These are phyloP conservation scores for Claviceps citrina DNA, from an alignment of 2,329 filamentous ascomycete genomes.

Conservation along the genomic window DNA sequence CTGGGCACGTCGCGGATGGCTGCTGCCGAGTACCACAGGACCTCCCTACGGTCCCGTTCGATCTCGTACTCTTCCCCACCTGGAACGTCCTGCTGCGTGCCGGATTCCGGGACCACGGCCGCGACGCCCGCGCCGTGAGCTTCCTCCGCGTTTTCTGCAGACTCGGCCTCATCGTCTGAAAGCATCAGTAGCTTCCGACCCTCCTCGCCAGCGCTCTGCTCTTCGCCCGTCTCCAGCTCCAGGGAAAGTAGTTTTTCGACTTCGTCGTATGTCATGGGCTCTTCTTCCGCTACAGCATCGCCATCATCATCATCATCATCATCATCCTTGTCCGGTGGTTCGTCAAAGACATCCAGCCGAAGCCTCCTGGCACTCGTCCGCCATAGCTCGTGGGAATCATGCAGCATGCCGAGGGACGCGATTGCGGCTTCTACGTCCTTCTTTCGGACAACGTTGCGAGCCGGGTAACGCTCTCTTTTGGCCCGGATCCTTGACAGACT, in stretches of 20 bases:
- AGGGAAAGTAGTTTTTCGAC: slow-evolving; percentile 25
- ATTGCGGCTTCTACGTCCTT: slow-evolving; percentile 36
- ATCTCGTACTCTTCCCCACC: slow-evolving; percentile 18
- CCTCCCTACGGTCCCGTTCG: slow-evolving; percentile 25
- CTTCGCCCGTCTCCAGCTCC: background rate
- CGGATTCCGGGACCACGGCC: background rate
- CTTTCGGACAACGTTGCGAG: slow-evolving; percentile 20
- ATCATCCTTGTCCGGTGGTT: slow-evolving; percentile 14
- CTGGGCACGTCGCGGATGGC: slow-evolving; percentile 23
- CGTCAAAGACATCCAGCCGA: slow-evolving; percentile 30
- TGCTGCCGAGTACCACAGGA: slow-evolving; percentile 25
- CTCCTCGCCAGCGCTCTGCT: background rate
- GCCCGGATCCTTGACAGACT: slow-evolving; percentile 53
- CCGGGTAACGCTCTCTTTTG: slow-evolving; percentile 19
- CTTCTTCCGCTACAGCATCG: slow-evolving; percentile 6
- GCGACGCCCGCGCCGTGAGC: slow-evolving; percentile 8
- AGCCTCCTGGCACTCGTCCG: slow-evolving; percentile 32
- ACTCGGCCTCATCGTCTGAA: background rate
- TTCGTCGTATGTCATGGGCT: slow-evolving; percentile 26
- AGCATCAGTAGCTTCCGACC: background rate
- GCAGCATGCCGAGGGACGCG: slow-evolving; percentile 28
- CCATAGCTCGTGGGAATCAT: slow-evolving; percentile 29
- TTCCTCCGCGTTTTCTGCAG: slow-evolving; percentile 8
- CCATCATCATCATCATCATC: slow-evolving; percentile 1
- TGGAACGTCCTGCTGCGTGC: slow-evolving; percentile 6